Evolutionary conservation across 2,329 filamentous ascomycete genomes (phyloP).

Genomic region (Microsporum ferrugineum): DNA sequence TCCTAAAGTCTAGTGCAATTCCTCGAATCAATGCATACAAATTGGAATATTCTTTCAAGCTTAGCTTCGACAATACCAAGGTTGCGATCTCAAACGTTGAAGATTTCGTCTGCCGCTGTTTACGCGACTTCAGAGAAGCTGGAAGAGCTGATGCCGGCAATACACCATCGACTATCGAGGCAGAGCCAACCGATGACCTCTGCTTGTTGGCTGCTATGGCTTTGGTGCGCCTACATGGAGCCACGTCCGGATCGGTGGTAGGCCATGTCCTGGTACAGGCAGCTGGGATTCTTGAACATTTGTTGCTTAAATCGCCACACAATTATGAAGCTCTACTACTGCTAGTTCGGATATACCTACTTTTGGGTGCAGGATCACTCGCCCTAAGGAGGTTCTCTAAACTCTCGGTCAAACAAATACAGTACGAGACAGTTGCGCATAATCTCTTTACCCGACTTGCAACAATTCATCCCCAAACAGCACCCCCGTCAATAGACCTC

Average conservation of each 20-base stretch:
- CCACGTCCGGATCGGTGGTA: conserved; percentile 15
- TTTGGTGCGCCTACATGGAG: conserved; percentile 25
- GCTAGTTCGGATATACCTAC: conserved; percentile 34
- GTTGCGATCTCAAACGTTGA: conserved; percentile 22
- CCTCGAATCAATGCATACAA: conserved; percentile 34
- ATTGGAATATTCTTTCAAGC: conserved; percentile 31
- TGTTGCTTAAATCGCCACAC: conserved; percentile 34
- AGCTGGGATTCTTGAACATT: conserved; percentile 29
- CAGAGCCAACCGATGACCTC: conserved; percentile 34
- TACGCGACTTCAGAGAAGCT: conserved; percentile 24
- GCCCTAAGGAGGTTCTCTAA: conserved; percentile 36
- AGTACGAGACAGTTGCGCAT: conserved; percentile 39
- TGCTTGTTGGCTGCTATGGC: conserved; percentile 34
- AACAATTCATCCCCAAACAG: conserved; percentile 36
- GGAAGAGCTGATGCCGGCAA: conserved; percentile 16
- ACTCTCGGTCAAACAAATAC: conserved; percentile 39
- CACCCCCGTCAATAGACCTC: conserved; percentile 29
- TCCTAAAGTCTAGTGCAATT: conserved; percentile 15
- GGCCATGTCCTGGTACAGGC: conserved; percentile 24
- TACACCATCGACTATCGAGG: conserved; percentile 30
- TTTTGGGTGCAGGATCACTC: conserved; percentile 35
- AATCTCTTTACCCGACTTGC: conserved; percentile 38
- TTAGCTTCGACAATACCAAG: conserved; percentile 23
- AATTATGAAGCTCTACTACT: conserved; percentile 37
- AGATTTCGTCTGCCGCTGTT: conserved; percentile 30